Conservation (phyloP, 805 yeast genomes). For the Millerozyma acaciae region DNA sequence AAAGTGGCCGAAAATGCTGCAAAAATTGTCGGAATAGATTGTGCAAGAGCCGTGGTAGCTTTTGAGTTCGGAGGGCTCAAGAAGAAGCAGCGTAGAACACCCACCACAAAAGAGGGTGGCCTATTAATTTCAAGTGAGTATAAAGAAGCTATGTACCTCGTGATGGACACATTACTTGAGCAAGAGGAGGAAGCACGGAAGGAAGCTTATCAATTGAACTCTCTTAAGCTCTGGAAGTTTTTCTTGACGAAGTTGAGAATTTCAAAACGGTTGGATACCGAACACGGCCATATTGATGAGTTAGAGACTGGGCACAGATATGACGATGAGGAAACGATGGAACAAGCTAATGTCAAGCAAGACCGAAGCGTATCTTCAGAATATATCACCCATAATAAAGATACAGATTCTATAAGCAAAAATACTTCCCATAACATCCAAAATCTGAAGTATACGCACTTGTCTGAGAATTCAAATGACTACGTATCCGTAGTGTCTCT, state of each 20-base stretch:
- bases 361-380: too few species aligned
- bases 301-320: too few species aligned
- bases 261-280: constrained; percentile 39
- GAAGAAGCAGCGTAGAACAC: constrained; percentile 31
- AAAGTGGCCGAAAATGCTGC: constrained; percentile 69
- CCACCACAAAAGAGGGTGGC: constrained; percentile 70
- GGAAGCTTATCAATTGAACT: constrained; percentile 42
- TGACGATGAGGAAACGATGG: too few species aligned
- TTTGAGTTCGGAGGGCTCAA: constrained; percentile 61
- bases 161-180: constrained; percentile 45
- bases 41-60: constrained; percentile 82
- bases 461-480: too few species aligned
- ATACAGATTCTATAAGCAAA: too few species aligned
- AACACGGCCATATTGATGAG: constrained; percentile 45
- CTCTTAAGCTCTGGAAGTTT: constrained; percentile 52
- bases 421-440: too few species aligned
- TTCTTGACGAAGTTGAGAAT: constrained; percentile 50
- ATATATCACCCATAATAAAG: too few species aligned
- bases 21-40: constrained; percentile 62
- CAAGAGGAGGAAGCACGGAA: constrained; percentile 47
- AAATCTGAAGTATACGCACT: too few species aligned
- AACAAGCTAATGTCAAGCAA: too few species aligned
- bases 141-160: constrained; percentile 55
- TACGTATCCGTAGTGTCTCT: too few species aligned
- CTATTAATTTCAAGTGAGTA: constrained; percentile 65